phyloP scores from a whole-genome alignment of 306 rosid species.

The Luffa acutangula region DNA sequence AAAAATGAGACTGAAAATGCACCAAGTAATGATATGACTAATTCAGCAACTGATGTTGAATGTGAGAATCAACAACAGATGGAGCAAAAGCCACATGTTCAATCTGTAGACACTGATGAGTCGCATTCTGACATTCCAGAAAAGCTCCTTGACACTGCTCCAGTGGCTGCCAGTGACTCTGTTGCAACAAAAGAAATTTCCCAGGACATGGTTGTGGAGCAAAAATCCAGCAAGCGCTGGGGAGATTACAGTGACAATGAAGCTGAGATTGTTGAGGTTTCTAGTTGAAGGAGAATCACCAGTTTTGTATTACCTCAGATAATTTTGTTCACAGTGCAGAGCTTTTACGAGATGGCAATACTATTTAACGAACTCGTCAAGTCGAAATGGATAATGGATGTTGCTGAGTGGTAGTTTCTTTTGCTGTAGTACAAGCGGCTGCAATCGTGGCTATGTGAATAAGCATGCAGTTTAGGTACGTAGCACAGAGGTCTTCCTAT shows the following conservation, averaged over 20 bases:
- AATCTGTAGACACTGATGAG: constrained; percentile 23
- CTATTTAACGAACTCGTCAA: not conserved
- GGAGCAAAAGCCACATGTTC: constrained; percentile 32
- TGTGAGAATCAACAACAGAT: constrained; percentile 31
- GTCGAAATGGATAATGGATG: constrained; percentile 1
- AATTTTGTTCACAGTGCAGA: constrained; percentile 11
- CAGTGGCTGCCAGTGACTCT: constrained; percentile 17
- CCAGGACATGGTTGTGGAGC: constrained; percentile 24
- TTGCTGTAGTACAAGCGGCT: not conserved
- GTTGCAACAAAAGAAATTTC: constrained; percentile 23
- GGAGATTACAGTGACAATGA: constrained; percentile 91
- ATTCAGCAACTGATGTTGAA: constrained; percentile 19
- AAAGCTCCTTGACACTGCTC: constrained; percentile 26
- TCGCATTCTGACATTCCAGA: constrained; percentile 28
- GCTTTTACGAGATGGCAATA: constrained; percentile 15
- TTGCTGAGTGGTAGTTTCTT: not conserved
- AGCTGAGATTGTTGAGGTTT: constrained; percentile 49
- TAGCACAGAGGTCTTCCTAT: not conserved
- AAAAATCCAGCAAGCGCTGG: constrained; percentile 61
- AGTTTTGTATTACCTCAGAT: not conserved
- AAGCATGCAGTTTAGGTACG: constrained; percentile 15
- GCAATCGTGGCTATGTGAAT: constrained; percentile 25
- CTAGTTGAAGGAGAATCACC: constrained; percentile 33
- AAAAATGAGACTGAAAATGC: constrained; percentile 24
- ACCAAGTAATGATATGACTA: constrained; percentile 26